These are phyloP conservation scores for Aspergillus hortae DNA, from an alignment of 2,329 filamentous ascomycete species.

Conservation along the genomic window DNA sequence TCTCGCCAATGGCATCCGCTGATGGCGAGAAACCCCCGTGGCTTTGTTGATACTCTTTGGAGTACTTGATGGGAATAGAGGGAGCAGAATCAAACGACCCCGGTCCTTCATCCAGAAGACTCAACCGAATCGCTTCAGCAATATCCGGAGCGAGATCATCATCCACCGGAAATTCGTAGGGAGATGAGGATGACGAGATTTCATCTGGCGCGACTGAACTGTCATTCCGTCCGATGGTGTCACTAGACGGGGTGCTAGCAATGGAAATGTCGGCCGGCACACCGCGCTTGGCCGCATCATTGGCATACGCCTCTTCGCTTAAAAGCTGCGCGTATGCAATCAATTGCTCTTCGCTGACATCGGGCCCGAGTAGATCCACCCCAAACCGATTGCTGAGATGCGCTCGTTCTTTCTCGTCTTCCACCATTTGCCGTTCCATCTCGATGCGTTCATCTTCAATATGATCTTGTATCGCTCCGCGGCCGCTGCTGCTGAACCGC, in stretches of 20 bases:
- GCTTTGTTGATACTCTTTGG: slow-evolving; percentile 22
- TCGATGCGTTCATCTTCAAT: slow-evolving; percentile 85
- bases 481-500: slow-evolving; percentile 58
- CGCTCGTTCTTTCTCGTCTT: slow-evolving; percentile 63
- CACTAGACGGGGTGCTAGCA: slow-evolving; percentile 35
- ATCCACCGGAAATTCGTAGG: slow-evolving; percentile 36
- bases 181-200: slow-evolving; percentile 34
- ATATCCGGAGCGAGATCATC: slow-evolving; percentile 56
- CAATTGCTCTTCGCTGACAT: slow-evolving; percentile 58
- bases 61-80: slow-evolving; percentile 35
- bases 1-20: slow-evolving; percentile 22
- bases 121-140: slow-evolving; percentile 60
- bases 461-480: slow-evolving; percentile 71
- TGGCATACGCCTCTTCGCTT: slow-evolving; percentile 56
- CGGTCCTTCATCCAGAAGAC: slow-evolving; percentile 37
- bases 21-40: slow-evolving; percentile 15
- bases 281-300: slow-evolving; percentile 46
- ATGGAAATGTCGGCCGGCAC: slow-evolving; percentile 41
- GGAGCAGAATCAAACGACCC: slow-evolving; percentile 13
- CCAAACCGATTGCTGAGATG: slow-evolving; percentile 79
- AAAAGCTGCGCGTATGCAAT: slow-evolving; percentile 61
- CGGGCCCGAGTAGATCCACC: slow-evolving; percentile 64
- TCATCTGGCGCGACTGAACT: slow-evolving; percentile 27
- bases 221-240: slow-evolving; percentile 31
- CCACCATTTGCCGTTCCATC: slow-evolving; percentile 68